Evolutionary conservation across 73 alveolate species (phyloP), one percentile per base, ranked within the genome.

Genomic region (Stentor roeselii): DNA sequence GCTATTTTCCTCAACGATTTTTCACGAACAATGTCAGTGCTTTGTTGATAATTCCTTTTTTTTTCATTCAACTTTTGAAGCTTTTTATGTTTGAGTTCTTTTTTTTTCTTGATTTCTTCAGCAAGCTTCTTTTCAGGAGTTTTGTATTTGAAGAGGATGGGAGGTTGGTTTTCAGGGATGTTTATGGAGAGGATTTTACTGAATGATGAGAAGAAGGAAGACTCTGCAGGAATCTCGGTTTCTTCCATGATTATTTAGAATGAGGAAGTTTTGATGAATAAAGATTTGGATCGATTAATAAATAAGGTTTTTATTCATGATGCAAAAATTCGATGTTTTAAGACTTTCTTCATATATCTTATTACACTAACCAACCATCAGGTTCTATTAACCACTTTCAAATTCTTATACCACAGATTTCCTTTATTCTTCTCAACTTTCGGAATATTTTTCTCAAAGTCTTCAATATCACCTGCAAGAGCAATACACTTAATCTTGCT

Each of bases 91-190:
- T 34, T 21, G 2, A 21, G n/a, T 67, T 67, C 41, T 67, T 67
- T 67, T 21, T 67, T 21, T 34, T 34, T 32, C 11, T 32, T 21
- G 80, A 21, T 67, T 67, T 67, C 41, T 2, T 67, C 80, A 34
- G 80, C 80, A 1, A 67, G 11, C 37, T 67, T 67, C 11, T 67
- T 67, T 67, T 67, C 80, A 0, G 80, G 80, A 34, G 80, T 67
- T 34, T 67, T 67, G 80, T 67, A 67, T 67, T 67, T 67, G 34
- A 21, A 67, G 50, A 67, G 80, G 14, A 67, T 34, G 1, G 80
- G 41, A 11, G 80, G 80, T 32, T 67, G 80, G 2, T 67, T 67
- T 67, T 67, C 80, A 21, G 80, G 80, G 1, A 67, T 67, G 21
- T 67, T 67, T 67, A 40, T 32, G 14, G n/a, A 21, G n/a, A 67